phyloP scores from a whole-genome alignment of 345 rosid species.

The Pelargonium nanum region DNA sequence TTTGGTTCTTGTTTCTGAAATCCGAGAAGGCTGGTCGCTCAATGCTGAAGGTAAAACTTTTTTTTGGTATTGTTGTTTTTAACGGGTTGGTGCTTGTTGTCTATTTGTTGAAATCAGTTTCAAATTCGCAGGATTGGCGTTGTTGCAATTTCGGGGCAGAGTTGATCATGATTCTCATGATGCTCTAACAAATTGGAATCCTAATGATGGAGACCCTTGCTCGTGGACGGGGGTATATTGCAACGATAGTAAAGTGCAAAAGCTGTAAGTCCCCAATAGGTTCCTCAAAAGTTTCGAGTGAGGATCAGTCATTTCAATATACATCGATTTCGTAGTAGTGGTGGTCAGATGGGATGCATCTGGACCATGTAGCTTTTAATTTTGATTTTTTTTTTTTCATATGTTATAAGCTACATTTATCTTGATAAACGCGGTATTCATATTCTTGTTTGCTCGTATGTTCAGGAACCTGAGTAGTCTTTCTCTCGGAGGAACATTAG shows the following conservation, averaged over 20 bases:
- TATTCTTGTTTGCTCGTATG: slow-evolving; percentile 7
- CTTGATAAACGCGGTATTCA: too few species aligned
- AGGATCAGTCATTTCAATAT: too few species aligned
- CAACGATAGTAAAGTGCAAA: slow-evolving; percentile 53
- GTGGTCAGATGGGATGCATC: background rate
- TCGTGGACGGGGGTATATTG: slow-evolving; percentile 72
- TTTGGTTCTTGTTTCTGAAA: too few species aligned
- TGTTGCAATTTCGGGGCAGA: slow-evolving; percentile 54
- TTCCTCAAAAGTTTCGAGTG: too few species aligned
- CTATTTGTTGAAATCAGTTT: slow-evolving; percentile 8
- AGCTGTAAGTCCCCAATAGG: slow-evolving; percentile 46
- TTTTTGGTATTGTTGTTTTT: too few species aligned
- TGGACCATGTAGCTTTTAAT: too few species aligned
- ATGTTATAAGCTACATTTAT: too few species aligned
- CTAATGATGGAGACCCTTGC: slow-evolving; percentile 41
- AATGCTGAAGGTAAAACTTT: too few species aligned
- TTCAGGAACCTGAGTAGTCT: slow-evolving; percentile 55
- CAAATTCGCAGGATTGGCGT: slow-evolving; percentile 37
- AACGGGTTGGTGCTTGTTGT: background rate
- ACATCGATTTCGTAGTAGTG: too few species aligned
- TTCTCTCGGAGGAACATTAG: slow-evolving; percentile 59
- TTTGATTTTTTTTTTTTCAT: too few species aligned
- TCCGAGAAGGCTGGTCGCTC: too few species aligned
- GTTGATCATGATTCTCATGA: slow-evolving; percentile 62
- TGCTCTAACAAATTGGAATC: slow-evolving; percentile 61